These are phyloP conservation scores for Fusarium pilosicola DNA, from an alignment of 2,329 filamentous ascomycete genomes.

Conservation along the genomic window DNA sequence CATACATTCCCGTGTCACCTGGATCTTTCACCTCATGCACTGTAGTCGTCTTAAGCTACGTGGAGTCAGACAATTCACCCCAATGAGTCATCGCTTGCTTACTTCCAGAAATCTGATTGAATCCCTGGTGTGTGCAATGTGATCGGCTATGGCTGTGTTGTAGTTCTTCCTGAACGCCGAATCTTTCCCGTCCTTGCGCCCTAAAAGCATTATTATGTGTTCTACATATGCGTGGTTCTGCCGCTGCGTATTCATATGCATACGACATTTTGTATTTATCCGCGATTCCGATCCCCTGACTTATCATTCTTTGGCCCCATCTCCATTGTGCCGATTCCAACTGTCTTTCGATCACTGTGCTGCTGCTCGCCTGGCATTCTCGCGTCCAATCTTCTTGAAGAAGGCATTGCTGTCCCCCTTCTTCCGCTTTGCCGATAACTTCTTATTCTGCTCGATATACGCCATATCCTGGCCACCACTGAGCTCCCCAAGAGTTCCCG, in stretches of 20 bases:
- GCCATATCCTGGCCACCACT: conserved; percentile 97
- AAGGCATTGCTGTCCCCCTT: conserved; percentile 54
- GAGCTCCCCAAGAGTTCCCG: conserved; percentile 84
- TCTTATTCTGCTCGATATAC: conserved; percentile 87
- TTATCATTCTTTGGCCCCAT: conserved; percentile 12
- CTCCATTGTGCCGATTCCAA: conserved; percentile 8
- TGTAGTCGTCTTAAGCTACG: background rate
- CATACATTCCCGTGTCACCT: conserved; percentile 1
- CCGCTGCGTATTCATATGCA: background rate
- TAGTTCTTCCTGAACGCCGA: conserved; percentile 38
- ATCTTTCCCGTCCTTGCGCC: conserved; percentile 32
- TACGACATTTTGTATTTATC: conserved; percentile 1
- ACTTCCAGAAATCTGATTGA: background rate
- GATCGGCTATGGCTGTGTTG: conserved; percentile 10
- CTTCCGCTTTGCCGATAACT: conserved; percentile 55
- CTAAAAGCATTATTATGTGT: background rate
- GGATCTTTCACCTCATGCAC: conserved; percentile 6
- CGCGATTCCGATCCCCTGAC: background rate
- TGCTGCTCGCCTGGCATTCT: conserved; percentile 53
- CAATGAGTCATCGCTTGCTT: background rate
- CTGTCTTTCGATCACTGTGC: conserved; percentile 38
- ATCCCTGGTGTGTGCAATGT: conserved; percentile 13
- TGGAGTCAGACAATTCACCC: background rate
- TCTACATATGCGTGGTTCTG: background rate
- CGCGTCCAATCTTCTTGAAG: conserved; percentile 56